Evolutionary conservation across 345 rosid species (phyloP).

Genomic region (Boechera divaricarpa): DNA sequence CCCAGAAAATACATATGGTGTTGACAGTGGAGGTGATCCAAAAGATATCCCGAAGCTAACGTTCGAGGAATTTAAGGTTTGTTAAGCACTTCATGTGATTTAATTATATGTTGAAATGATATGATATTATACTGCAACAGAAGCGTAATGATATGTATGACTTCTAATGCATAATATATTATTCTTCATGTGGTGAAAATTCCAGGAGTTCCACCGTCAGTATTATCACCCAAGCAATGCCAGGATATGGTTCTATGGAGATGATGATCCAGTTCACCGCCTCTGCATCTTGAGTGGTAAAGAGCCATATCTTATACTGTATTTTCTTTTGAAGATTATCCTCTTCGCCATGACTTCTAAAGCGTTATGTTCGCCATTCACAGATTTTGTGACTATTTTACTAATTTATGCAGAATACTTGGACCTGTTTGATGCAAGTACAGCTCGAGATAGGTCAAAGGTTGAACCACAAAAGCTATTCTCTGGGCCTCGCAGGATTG

Average conservation of each 20-base stretch:
- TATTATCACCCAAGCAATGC: slow-evolving; percentile 94
- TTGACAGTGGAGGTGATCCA: slow-evolving; percentile 99
- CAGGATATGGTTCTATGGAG: slow-evolving; percentile 96
- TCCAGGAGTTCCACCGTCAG: slow-evolving; percentile 86
- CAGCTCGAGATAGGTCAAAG: slow-evolving; percentile 67
- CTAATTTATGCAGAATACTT: slow-evolving; percentile 67
- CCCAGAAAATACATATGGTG: slow-evolving; percentile 92
- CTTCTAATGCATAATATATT: slow-evolving; percentile 4
- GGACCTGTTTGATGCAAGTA: slow-evolving; percentile 72
- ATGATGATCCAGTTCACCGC: slow-evolving; percentile 85
- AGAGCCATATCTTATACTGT: slow-evolving; percentile 13
- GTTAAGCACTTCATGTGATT: slow-evolving; percentile 10
- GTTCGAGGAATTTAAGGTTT: slow-evolving; percentile 80
- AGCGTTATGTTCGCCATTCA: too few relatives aligned
- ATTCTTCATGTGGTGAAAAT: slow-evolving; percentile 26
- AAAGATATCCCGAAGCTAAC: slow-evolving; percentile 83
- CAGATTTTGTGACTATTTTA: slow-evolving; percentile 8
- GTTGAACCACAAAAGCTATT: slow-evolving; percentile 70
- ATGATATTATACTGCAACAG: slow-evolving; percentile 3
- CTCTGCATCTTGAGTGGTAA: slow-evolving; percentile 82
- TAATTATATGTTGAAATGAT: neutral
- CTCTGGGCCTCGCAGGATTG: slow-evolving; percentile 68
- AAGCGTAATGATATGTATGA: slow-evolving; percentile 6
- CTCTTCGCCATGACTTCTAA: neutral
- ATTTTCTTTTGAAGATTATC: neutral